Conservation (phyloP, 352 stramenopile genomes). For the Albugo candida region DNA sequence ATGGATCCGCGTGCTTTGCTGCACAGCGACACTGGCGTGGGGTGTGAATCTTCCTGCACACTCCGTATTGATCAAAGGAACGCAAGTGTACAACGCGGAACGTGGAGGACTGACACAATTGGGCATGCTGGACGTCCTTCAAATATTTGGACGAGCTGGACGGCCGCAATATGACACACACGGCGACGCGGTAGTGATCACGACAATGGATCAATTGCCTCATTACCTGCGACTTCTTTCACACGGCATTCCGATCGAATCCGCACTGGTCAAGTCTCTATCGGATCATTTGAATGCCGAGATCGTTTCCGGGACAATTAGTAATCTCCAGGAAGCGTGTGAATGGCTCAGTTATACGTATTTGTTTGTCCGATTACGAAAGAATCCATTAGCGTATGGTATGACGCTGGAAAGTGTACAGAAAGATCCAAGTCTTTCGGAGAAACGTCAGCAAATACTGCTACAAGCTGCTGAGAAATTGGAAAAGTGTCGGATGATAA, state of each 20-base stretch:
- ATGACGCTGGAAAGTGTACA: constrained; percentile 86
- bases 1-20: constrained; percentile 94
- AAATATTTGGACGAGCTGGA: constrained; percentile 98
- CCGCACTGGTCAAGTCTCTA: constrained; percentile 94
- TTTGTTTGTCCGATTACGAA: constrained; percentile 96
- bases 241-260: constrained; percentile 94
- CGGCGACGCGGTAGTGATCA: constrained; percentile 98
- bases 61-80: constrained; percentile 99
- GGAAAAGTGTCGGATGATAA: constrained; percentile 64
- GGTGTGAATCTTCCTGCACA: constrained; percentile 98
- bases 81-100: constrained; percentile 98
- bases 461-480: constrained; percentile 63
- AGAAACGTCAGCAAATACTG: constrained; percentile 37
- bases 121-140: constrained; percentile 98
- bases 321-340: constrained; percentile 90
- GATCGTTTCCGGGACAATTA: constrained; percentile 96
- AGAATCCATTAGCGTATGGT: constrained; percentile 96
- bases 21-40: constrained; percentile 98
- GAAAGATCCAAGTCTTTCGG: constrained; percentile 75
- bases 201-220: constrained; percentile 82
- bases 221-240: constrained; percentile 94
- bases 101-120: constrained; percentile 95
- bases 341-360: constrained; percentile 98
- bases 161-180: constrained; percentile 98
- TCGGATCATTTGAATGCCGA: constrained; percentile 99